phyloP scores from a whole-genome alignment of 345 rosid genomes.

The Abelmoschus esculentus region DNA sequence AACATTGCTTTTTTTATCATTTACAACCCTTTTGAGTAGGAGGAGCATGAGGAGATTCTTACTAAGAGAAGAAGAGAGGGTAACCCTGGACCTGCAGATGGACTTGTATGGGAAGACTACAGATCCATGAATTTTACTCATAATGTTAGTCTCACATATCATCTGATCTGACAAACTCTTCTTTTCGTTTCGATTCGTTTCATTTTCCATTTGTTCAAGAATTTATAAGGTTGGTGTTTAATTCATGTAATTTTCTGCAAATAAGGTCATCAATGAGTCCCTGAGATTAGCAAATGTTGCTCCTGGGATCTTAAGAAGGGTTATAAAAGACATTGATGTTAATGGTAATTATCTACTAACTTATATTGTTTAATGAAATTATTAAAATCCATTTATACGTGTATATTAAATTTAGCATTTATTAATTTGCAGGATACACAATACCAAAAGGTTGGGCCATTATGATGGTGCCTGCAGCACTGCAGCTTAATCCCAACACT shows the following conservation, averaged over 20 bases:
- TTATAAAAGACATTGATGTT: conserved; percentile 10
- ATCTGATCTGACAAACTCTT: no score
- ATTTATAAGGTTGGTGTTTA: no score
- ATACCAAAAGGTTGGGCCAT: conserved; percentile 27
- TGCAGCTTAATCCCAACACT: conserved; percentile 19
- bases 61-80: conserved; percentile 4
- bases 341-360: conserved; percentile 13
- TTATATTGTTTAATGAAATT: neutral
- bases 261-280: conserved; percentile 19
- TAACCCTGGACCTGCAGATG: conserved; percentile 3
- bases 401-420: neutral
- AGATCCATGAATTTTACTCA: conserved; percentile 20
- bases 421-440: conserved; percentile 14
- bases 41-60: conserved; percentile 19
- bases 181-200: neutral
- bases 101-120: conserved; percentile 20
- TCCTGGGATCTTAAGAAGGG: conserved; percentile 18
- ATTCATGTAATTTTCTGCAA: neutral
- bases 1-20: no score
- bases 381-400: neutral
- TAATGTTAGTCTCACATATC: conserved; percentile 2
- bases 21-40: neutral
- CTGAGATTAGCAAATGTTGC: conserved; percentile 18
- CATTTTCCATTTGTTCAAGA: neutral
- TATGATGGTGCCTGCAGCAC: conserved; percentile 15